These are phyloP conservation scores for Thalia dealbata DNA, from an alignment of 176 grass and related monocot species.

Conservation along the genomic window DNA sequence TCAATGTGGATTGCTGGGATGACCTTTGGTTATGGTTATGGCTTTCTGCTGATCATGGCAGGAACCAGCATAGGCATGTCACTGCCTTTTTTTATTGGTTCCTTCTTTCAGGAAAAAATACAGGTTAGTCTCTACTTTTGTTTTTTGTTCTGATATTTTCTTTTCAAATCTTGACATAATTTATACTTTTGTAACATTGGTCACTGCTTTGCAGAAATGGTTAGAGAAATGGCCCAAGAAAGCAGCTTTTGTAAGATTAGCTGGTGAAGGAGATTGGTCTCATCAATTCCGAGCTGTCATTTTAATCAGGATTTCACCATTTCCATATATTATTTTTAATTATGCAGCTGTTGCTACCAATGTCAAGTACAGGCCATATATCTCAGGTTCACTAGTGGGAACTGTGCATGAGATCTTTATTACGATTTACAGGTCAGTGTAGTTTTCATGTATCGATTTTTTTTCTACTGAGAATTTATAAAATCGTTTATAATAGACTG, in stretches of 20 bases:
- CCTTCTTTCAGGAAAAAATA: constrained; percentile 16
- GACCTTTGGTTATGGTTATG: constrained; percentile 23
- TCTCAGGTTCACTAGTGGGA: constrained; percentile 71
- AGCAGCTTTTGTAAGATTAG: constrained; percentile 84
- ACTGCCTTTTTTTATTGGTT: constrained; percentile 26
- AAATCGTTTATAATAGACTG: background rate
- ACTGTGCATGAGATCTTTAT: constrained; percentile 85
- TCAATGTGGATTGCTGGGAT: constrained; percentile 23
- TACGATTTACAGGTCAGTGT: constrained; percentile 82
- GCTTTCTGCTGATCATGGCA: constrained; percentile 14
- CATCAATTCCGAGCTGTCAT: constrained; percentile 90
- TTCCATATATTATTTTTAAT: constrained; percentile 96
- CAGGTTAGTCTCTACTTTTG: constrained; percentile 53
- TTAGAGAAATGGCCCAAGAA: constrained; percentile 91
- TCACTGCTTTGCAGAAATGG: constrained; percentile 46
- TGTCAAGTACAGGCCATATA: constrained; percentile 83
- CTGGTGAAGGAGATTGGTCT: constrained; percentile 96
- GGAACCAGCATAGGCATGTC: constrained; percentile 23
- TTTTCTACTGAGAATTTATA: background rate
- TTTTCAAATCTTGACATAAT: constrained; percentile 14
- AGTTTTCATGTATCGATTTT: background rate
- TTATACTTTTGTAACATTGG: constrained; percentile 6
- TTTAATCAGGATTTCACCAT: constrained; percentile 88
- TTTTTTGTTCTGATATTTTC: constrained; percentile 3
- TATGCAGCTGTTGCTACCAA: constrained; percentile 92